phyloP scores from a whole-genome alignment of 371 early-diverging fungal genomes.

The Mucor mucedo region DNA sequence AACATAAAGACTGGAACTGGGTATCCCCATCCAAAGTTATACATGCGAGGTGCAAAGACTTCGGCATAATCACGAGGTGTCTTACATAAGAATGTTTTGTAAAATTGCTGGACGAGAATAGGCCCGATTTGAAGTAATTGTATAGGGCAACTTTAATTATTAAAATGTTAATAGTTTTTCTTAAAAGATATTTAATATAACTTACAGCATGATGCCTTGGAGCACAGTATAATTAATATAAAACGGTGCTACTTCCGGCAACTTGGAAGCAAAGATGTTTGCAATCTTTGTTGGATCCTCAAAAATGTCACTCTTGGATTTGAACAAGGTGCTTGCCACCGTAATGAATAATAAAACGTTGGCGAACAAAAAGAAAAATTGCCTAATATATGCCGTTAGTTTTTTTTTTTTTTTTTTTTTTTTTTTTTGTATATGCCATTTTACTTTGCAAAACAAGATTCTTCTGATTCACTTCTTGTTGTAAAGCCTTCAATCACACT shows the following conservation, averaged over 20 bases:
- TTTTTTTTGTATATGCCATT: background rate
- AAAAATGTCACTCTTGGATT: conserved; percentile 71
- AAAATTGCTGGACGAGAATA: conserved; percentile 58
- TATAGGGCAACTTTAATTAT: conserved; percentile 52
- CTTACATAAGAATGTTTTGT: conserved; percentile 56
- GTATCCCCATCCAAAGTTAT: conserved; percentile 73
- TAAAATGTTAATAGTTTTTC: no score
- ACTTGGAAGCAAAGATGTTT: conserved; percentile 68
- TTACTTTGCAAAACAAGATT: conserved; percentile 70
- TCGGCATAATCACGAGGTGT: conserved; percentile 75
- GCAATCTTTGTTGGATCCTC: conserved; percentile 71
- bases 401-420: no score
- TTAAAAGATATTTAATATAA: background rate
- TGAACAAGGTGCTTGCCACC: conserved; percentile 78
- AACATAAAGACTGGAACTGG: conserved; percentile 77
- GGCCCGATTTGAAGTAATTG: conserved; percentile 68
- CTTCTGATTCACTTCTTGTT: conserved; percentile 72
- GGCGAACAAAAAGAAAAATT: conserved; percentile 87
- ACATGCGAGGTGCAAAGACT: conserved; percentile 64
- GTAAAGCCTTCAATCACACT: conserved; percentile 69
- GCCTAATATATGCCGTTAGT: conserved; percentile 55
- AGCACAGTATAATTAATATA: conserved; percentile 69
- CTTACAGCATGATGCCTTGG: conserved; percentile 65
- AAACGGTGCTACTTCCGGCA: conserved; percentile 74
- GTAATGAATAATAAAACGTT: conserved; percentile 89